A percentile compares a stretch with the other conserved stretches of the same genome.
These are phyloP conservation scores for Canavalia gladiata DNA, from an alignment of 306 rosid genomes.

Conservation along the genomic window DNA sequence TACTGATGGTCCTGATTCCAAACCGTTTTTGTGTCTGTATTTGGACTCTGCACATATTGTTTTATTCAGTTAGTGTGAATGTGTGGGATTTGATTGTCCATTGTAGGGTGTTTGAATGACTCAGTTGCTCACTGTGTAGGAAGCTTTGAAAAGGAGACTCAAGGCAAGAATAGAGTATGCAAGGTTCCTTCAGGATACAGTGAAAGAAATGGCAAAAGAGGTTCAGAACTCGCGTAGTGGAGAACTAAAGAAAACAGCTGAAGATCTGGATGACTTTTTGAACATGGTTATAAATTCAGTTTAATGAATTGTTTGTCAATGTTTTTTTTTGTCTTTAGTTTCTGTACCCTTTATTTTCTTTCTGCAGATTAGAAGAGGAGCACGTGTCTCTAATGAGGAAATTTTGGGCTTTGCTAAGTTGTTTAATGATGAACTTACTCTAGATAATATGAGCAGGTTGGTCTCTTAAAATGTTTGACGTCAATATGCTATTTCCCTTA, in stretches of 20 bases:
- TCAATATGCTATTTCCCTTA: conserved; percentile 28
- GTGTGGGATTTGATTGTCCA: conserved; percentile 35
- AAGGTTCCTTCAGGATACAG: conserved; percentile 94
- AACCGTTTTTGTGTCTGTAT: neutral
- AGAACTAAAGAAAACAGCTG: conserved; percentile 89
- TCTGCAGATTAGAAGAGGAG: conserved; percentile 85
- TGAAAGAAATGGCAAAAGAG: conserved; percentile 99
- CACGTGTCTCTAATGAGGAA: conserved; percentile 84
- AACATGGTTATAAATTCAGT: conserved; percentile 60
- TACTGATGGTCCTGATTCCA: conserved; percentile 32
- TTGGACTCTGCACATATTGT: conserved; percentile 30
- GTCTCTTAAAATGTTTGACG: conserved; percentile 40
- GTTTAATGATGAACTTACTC: conserved; percentile 96
- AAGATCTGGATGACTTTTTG: conserved; percentile 91
- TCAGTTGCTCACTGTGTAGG: conserved; percentile 62
- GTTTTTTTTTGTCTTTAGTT: conserved; percentile 13
- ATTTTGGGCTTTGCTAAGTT: conserved; percentile 95
- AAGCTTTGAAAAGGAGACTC: conserved; percentile 88
- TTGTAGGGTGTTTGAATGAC: conserved; percentile 48
- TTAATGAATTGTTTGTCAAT: conserved; percentile 37
- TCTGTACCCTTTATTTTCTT: conserved; percentile 21
- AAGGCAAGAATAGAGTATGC: conserved; percentile 97
- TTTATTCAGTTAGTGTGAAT: conserved; percentile 23
- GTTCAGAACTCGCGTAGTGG: conserved; percentile 90
- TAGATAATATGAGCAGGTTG: conserved; percentile 96